A percentile compares a stretch with the other conserved stretches of the same genome.
These are phyloP conservation scores for Musa itinerans DNA, from an alignment of 176 grass and related monocot genomes.

Conservation along the genomic window DNA sequence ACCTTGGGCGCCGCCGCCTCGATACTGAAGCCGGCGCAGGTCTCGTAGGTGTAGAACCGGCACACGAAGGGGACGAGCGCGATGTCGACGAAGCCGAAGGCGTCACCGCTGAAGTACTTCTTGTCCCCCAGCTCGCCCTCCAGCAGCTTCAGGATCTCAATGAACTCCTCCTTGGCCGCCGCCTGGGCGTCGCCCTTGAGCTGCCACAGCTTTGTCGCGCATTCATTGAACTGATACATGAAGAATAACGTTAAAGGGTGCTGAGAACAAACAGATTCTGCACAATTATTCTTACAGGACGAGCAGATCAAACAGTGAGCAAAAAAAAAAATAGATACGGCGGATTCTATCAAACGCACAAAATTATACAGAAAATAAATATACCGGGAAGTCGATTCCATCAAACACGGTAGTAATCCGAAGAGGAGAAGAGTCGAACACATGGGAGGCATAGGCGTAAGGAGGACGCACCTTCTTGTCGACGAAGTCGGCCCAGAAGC, in stretches of 20 bases:
- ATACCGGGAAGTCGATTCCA: too few relatives aligned
- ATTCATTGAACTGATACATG: constrained; percentile 22
- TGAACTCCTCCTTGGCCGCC: constrained; percentile 36
- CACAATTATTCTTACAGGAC: too few relatives aligned
- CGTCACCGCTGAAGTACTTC: constrained; percentile 44
- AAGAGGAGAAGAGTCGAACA: too few relatives aligned
- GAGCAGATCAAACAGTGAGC: too few relatives aligned
- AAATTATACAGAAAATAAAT: too few relatives aligned
- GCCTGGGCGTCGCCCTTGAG: constrained; percentile 14
- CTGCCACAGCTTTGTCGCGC: constrained; percentile 27
- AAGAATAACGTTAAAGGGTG: neutral
- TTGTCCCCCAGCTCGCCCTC: constrained; percentile 40
- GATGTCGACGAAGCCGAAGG: constrained; percentile 57
- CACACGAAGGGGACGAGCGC: constrained; percentile 47
- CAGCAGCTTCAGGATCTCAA: constrained; percentile 35
- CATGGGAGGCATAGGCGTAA: too few relatives aligned
- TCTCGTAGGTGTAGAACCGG: constrained; percentile 57
- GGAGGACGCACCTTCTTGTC: too few relatives aligned
- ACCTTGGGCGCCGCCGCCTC: constrained; percentile 39
- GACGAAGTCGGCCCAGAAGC: too few relatives aligned
- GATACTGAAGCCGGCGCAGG: constrained; percentile 29
- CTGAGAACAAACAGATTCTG: neutral
- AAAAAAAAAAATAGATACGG: too few relatives aligned
- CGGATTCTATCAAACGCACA: too few relatives aligned
- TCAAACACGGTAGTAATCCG: too few relatives aligned